Evolutionary conservation across 768 basidiomycete species (phyloP), one percentile per base, ranked within the genome.

Genomic region (Hericium rajendrae): DNA sequence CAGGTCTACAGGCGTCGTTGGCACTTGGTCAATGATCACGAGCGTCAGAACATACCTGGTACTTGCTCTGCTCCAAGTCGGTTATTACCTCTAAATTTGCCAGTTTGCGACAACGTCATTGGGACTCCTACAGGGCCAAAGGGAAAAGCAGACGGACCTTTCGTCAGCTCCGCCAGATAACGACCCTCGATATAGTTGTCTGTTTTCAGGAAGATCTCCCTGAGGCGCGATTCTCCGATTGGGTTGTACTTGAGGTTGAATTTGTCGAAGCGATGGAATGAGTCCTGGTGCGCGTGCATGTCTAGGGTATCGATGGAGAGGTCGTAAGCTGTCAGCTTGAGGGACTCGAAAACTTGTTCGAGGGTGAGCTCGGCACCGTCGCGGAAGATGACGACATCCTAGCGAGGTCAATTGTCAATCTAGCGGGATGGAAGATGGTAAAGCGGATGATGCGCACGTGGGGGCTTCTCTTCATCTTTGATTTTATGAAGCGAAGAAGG

Each of bases 161-260:
- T 84, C 0, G 95, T 97, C 43, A 98, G 73, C 67, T 98, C 97
- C 8, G 97, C 97, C 24, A 99, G 78, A 69, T 99, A 99, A 49
- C 86, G 78, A 2, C 97, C 97, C 62, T 92, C 72, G 54, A 98
- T 90, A 60, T 83, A 85, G 68, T 99, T 99, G 67, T 99, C 97
- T 2, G 94, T 97, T 76, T 99, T 99, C 59, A 99, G 70, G 75
- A 99, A 99, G 62, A 99, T 98, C 72, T 99, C 97, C 49, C 97
- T 78, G 60, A 99, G 72, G 37, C 97, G 77, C 4, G 91, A 94
- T 72, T 97, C 94, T 57, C 97, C 97, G 59, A 94, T 92, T 0
- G 94, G 94, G 65, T 97, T 97, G 70, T 98, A 97, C 71, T 97
- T 93, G 46, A 97, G 75, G 65, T 98, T 98, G 74, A 98, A 98